Base-by-base conservation (phyloP, 768 basidiomycete species). In the Galerina sulciceps region DNA sequence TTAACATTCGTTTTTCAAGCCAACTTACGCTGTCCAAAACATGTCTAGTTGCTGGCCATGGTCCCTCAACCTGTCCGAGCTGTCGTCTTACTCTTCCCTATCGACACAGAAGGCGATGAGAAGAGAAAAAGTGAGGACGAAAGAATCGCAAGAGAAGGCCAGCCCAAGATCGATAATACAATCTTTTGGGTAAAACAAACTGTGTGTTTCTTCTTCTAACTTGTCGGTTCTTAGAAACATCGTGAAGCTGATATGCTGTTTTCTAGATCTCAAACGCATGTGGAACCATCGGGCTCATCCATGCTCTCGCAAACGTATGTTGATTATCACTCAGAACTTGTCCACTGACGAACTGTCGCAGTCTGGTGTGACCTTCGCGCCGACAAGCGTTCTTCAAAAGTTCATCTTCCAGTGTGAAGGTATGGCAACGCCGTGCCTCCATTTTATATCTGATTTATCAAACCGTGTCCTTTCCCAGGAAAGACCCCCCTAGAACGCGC, bases 101-200 rank as follows among this genome's bases (percentile, higher is more conserved):
- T 83, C 1, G 71, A 71, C 15, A 71, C 85, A 10, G 82, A 84
- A n/a, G 68, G 66, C 10, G 81, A 79, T 41, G 69, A 59, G 4
- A 81, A 77, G 42, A 77, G 86, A 42, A 76, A 77, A 41, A 75
- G 77, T 44, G 91, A 94, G 60, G 93, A 94, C 62, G 73, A 73
- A 42, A 69, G 71, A 63, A 81, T 91, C 47, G 72, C 72, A 23
- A 72, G 70, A 13, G 77, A 79, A 42, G 85, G 76, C 1, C 78
- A 79, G 55, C 71, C 75, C 2, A 62, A 65, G 0, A 67, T 91
- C 4, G 86, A 92, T 64, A 81, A 84, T 5, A 85, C 84, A 0
- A 75, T 96, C 4, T 76, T 95, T 64, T 97, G 87, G 83, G 93
- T 96, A 76, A 94, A 93, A 71, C 95, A 97, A 71, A 96, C 91